phyloP scores from a whole-genome alignment of 805 yeast species.

The Monosporozyma servazzii region DNA sequence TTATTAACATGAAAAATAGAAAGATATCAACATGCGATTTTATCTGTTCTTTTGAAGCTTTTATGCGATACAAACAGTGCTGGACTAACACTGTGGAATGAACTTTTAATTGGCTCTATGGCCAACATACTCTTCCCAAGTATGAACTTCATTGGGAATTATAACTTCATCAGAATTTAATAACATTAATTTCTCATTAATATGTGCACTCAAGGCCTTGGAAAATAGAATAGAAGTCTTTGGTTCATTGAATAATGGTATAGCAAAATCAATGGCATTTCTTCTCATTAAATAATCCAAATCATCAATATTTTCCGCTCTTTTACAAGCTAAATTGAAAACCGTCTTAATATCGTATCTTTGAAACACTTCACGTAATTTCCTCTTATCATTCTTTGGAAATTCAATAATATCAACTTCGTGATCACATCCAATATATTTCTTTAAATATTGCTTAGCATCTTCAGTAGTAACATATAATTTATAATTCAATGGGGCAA shows the following conservation, averaged over 20 bases:
- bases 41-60: too few species aligned
- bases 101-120: conserved; percentile 64
- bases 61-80: too few species aligned
- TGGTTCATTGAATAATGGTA: conserved; percentile 95
- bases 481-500: conserved; percentile 65
- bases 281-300: conserved; percentile 97
- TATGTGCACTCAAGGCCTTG: conserved; percentile 63
- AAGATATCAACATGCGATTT: too few species aligned
- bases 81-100: too few species aligned
- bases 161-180: conserved; percentile 42
- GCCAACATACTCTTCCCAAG: conserved; percentile 97
- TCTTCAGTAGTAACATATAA: conserved; percentile 66
- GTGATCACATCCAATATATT: conserved; percentile 31
- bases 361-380: conserved; percentile 87
- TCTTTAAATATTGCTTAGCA: conserved; percentile 60
- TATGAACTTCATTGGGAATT: conserved; percentile 76
- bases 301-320: conserved; percentile 79
- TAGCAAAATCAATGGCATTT: conserved; percentile 96
- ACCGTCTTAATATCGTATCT: conserved; percentile 77
- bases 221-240: conserved; percentile 85
- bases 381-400: conserved; percentile 90
- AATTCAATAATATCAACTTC: conserved; percentile 62
- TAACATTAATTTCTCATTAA: conserved; percentile 39
- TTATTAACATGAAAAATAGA: too few species aligned
- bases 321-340: conserved; percentile 80